A percentile compares a stretch with the other conserved stretches of the same genome.
Evolutionary conservation across 495 filamentous ascomycete genomes (phyloP).

Genomic region (Tirmania nivea): DNA sequence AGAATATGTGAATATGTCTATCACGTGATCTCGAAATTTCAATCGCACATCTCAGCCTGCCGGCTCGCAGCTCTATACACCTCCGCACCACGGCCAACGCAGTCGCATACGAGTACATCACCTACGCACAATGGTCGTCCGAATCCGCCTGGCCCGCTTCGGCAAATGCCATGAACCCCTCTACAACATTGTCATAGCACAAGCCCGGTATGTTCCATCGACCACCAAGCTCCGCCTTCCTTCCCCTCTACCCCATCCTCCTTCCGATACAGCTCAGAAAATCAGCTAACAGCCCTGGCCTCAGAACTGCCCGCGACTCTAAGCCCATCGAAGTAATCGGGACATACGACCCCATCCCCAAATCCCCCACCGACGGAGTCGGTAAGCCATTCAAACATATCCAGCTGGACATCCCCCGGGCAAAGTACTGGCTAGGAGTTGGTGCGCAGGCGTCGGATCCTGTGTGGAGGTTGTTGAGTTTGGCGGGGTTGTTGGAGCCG

Average conservation of each 20-base stretch:
- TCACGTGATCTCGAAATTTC: no score
- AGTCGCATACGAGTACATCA: no score
- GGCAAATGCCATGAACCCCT: constrained; percentile 66
- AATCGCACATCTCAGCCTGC: no score
- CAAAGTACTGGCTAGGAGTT: constrained; percentile 91
- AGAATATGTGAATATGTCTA: no score
- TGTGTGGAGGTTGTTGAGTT: constrained; percentile 60
- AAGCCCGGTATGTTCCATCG: constrained; percentile 51
- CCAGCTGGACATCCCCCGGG: constrained; percentile 54
- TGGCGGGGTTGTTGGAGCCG: constrained; percentile 34
- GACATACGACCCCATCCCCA: constrained; percentile 84
- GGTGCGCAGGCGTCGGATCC: constrained; percentile 84
- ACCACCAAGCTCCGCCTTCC: background rate
- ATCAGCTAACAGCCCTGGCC: background rate
- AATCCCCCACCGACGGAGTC: constrained; percentile 40
- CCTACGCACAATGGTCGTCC: constrained; percentile 53
- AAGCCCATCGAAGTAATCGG: constrained; percentile 81
- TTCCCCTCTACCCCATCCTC: background rate
- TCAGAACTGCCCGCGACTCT: constrained; percentile 55
- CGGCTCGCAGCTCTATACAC: no score
- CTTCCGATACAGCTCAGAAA: background rate
- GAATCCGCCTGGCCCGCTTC: constrained; percentile 82
- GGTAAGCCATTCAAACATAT: constrained; percentile 69
- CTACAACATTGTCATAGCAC: constrained; percentile 92
- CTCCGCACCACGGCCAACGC: no score